A percentile compares a stretch with the other conserved stretches of the same genome.
phyloP scores from a whole-genome alignment of 345 rosid species.

The Syzygium aromaticum region DNA sequence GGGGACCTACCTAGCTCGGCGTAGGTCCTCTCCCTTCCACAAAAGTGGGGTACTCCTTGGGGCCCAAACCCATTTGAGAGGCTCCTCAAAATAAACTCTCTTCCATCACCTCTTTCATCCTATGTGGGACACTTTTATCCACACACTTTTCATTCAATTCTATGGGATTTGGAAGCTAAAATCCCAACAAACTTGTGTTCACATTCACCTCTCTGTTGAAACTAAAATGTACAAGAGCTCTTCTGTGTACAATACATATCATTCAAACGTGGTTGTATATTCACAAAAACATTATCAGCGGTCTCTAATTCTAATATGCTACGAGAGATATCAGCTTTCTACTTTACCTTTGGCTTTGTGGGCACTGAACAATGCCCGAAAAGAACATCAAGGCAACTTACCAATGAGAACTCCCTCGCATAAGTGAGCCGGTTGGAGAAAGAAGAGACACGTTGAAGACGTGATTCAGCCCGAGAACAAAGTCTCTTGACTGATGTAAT shows the following conservation, averaged over 20 bases:
- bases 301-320: background rate
- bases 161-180: too few species aligned
- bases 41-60: too few species aligned
- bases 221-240: background rate
- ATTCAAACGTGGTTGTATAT: background rate
- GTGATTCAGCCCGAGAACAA: background rate
- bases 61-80: too few species aligned
- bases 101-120: too few species aligned
- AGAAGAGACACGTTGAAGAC: background rate
- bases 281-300: background rate
- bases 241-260: background rate
- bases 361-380: background rate
- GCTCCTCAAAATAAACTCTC: too few species aligned
- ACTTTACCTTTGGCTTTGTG: background rate
- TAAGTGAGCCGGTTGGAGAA: constrained; percentile 14
- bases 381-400: constrained; percentile 5
- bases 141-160: too few species aligned
- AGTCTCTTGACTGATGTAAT: background rate
- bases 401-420: constrained; percentile 7
- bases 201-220: rapidly evolving
- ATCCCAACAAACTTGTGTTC: background rate
- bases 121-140: too few species aligned
- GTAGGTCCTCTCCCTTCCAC: too few species aligned
- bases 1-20: too few species aligned
- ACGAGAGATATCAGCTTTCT: background rate